Percentiles rank a stretch among this genome's conserved stretches.
Conservation (phyloP, 495 filamentous ascomycete species). For the Tirmania nivea region DNA sequence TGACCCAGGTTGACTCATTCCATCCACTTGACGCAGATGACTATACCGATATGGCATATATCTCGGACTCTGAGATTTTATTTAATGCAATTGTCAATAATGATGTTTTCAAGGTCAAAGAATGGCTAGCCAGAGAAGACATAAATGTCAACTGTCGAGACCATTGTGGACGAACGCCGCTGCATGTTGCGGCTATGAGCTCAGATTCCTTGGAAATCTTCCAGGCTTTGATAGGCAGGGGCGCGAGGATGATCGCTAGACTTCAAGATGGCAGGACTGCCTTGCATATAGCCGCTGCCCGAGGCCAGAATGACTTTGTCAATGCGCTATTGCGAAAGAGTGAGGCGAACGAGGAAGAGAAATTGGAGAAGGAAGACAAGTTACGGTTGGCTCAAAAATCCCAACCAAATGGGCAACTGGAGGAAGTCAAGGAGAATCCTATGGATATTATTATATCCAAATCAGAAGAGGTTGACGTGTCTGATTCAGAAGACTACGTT, state of each 20-base stretch:
- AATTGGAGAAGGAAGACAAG: conserved; percentile 33
- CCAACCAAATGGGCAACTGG: conserved; percentile 1
- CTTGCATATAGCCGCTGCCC: conserved; percentile 50
- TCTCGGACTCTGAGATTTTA: conserved; percentile 45
- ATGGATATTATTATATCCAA: conserved; percentile 18
- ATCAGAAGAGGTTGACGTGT: conserved; percentile 23
- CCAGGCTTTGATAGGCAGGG: conserved; percentile 44
- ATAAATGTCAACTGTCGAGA: conserved; percentile 43
- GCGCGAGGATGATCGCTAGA: conserved; percentile 47
- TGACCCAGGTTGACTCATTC: conserved; percentile 52
- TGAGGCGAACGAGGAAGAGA: conserved; percentile 43
- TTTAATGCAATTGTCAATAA: conserved; percentile 57
- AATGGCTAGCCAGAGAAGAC: conserved; percentile 41
- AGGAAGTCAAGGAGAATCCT: conserved; percentile 4
- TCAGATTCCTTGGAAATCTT: conserved; percentile 49
- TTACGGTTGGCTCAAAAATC: conserved; percentile 22
- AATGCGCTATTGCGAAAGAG: conserved; percentile 47
- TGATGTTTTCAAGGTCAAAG: conserved; percentile 41
- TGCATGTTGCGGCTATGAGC: conserved; percentile 49
- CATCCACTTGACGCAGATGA: conserved; percentile 61
- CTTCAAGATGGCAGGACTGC: conserved; percentile 59
- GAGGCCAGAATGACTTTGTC: conserved; percentile 46
- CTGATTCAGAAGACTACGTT: conserved; percentile 24
- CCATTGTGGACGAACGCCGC: conserved; percentile 57
- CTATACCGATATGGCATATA: conserved; percentile 63